Evolutionary conservation across 2,329 filamentous ascomycete genomes (phyloP), one percentile per base, ranked within the genome.

Genomic region (Ophiostoma ulmi): DNA sequence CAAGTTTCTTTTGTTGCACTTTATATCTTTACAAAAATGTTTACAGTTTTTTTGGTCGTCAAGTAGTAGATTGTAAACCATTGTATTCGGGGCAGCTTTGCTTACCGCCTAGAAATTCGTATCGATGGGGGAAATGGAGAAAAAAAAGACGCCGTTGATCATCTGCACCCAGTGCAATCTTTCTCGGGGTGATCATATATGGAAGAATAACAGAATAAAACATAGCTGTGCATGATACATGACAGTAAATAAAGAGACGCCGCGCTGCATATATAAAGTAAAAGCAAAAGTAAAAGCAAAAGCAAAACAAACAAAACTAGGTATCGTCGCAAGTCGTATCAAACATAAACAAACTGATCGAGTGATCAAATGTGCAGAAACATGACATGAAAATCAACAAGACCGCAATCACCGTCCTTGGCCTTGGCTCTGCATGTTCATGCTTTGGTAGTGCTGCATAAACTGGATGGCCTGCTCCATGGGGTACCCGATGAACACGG

Each of bases 401-500:
- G 36, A 48, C 10, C 2, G 26, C 36, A 64, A 3, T 38, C 8
- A 38, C 8, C n/a, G 31, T 31, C 69, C 69, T 39, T 13, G 66
- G 38, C 63, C 68, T 31, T 68, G 67, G 41, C 63, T 67, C 26
- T 68, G 70, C 36, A 61, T 41, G 69, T 68, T 69, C 38, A 65
- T 58, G 67, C 52, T 58, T 78, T 82, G 83, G 72, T 83, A 85
- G 70, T 87, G 84, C 75, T 91, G 88, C 82, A 96, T 86, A 69
- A 96, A 85, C 70, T 87, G 84, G 35, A 92, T 86, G n/a, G 92
- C 91, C 77, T 96, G 90, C 72, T 96, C 92, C 73, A 93, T 86
- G 11, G 90, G 88, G 76, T 97, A 97, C 0, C 94, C 94, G 75
- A 98, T 92, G 77, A 97, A 97, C 0, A 97, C 93, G 0, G 94